Base-by-base conservation (phyloP, 176 grass and related monocot genomes). In the Oryza rufipogon region DNA sequence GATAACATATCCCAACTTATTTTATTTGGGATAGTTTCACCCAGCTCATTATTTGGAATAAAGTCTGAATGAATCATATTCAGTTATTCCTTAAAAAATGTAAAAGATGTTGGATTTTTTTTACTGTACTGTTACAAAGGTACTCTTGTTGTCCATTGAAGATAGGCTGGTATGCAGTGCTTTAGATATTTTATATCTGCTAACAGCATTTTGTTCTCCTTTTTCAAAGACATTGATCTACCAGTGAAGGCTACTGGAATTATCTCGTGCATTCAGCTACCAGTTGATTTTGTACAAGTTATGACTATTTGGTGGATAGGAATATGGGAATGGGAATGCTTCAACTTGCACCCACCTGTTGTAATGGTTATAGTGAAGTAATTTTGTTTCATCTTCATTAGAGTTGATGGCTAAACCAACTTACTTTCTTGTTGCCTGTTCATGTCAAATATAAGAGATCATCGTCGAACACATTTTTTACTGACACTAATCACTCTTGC, bases 41-140 rank as follows among this genome's bases (percentile, higher is more conserved):
- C 15, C 6, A 32, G 2, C 6, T 36, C 46, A n/a, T 25, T 17
- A 60, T 67, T 79, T 73, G 68, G 56, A 83, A 88, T 73, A 79
- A 88, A 83, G 80, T 88, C 83, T 58, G 1, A 33, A 6, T 68
- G 86, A 64, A 73, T 33, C 45, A 54, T 68, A 84, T 74, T 84
- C 75, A 79, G 12, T 83, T 88, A 83, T 83, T 83, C 86, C 80
- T 83, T 78, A 67, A 47, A 83, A 71, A 83, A 45, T 79, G 74
- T 82, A 73, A 79, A 88, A 79, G 74, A 1, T 19, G 42, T 30
- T 44, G 17, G 17, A 78, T 71, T 71, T 88, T 88, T 73, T 79
- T 19, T 60, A 33, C n/a, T 4, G 9, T 54, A 81, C 12, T 34
- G 58, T 78, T 73, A 25, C 71, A 72, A 52, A 66, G 42, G 3